Percentiles rank a stretch among this genome's conserved stretches.
phyloP scores from a whole-genome alignment of 1,284 basidiomycete species.

The Ustilago hordei region DNA sequence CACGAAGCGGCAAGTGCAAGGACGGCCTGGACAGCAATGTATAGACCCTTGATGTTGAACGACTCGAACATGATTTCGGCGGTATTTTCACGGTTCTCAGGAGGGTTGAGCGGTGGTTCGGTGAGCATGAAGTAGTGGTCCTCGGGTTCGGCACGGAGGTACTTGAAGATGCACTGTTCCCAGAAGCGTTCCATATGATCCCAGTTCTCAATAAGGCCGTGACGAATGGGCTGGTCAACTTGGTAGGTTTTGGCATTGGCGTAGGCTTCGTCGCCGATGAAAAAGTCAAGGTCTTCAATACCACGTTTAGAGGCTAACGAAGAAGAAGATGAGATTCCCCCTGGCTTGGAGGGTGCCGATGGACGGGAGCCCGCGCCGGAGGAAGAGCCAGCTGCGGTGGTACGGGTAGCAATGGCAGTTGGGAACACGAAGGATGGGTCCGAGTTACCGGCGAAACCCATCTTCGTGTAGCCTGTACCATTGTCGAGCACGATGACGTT shows the following conservation, averaged over 20 bases:
- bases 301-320: slow-evolving; percentile 89
- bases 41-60: slow-evolving; percentile 96
- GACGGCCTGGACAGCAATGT: slow-evolving; percentile 98
- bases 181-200: slow-evolving; percentile 99
- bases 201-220: slow-evolving; percentile 99
- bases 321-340: slow-evolving; percentile 60
- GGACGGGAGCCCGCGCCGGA: slow-evolving; percentile 73
- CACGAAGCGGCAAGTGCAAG: slow-evolving; percentile 98
- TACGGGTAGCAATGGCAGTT: slow-evolving; percentile 68
- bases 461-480: slow-evolving; percentile 97
- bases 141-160: slow-evolving; percentile 96
- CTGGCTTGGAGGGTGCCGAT: slow-evolving; percentile 82
- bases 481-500: slow-evolving; percentile 77
- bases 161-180: slow-evolving; percentile 99
- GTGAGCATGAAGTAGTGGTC: slow-evolving; percentile 98
- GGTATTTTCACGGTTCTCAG: slow-evolving; percentile 98
- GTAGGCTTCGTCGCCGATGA: slow-evolving; percentile 97
- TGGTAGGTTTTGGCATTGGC: slow-evolving; percentile 92
- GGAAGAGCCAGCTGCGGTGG: slow-evolving; percentile 49
- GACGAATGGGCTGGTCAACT: slow-evolving; percentile 95
- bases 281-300: slow-evolving; percentile 99
- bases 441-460: slow-evolving; percentile 98
- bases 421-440: slow-evolving; percentile 85
- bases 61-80: slow-evolving; percentile 99
- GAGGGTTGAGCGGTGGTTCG: slow-evolving; percentile 96